phyloP scores from a whole-genome alignment of 306 rosid genomes.

The Prunus davidiana region DNA sequence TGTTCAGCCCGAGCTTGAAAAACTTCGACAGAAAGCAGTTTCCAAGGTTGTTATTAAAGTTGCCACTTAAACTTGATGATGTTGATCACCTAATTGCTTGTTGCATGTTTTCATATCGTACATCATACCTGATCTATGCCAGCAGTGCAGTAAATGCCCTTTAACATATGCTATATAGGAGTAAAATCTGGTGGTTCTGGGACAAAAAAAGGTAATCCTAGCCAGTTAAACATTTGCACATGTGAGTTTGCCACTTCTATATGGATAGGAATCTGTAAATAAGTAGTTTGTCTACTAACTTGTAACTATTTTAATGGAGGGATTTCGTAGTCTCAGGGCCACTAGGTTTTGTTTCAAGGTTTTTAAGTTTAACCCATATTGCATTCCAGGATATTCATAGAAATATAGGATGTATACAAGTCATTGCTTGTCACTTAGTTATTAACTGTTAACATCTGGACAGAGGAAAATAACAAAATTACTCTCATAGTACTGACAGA shows the following conservation, averaged over 20 bases:
- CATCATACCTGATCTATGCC: not conserved
- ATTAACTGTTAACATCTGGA: no score
- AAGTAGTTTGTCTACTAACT: not conserved
- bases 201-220: not conserved
- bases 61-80: conserved; percentile 3
- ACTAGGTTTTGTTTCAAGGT: not conserved
- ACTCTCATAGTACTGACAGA: not conserved
- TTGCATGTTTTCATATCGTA: not conserved
- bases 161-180: not conserved
- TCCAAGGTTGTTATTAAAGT: conserved; percentile 60
- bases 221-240: not conserved
- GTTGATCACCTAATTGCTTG: not conserved
- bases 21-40: conserved; percentile 90
- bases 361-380: not conserved
- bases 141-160: not conserved
- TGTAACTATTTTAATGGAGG: not conserved
- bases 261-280: not conserved
- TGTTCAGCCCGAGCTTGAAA: conserved; percentile 96
- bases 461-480: not conserved
- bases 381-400: not conserved
- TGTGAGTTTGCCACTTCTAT: not conserved
- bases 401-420: not conserved
- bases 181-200: not conserved
- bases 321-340: not conserved
- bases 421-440: not conserved